Evolutionary conservation across 768 basidiomycete species (phyloP).

Genomic region (Calocera viscosa): DNA sequence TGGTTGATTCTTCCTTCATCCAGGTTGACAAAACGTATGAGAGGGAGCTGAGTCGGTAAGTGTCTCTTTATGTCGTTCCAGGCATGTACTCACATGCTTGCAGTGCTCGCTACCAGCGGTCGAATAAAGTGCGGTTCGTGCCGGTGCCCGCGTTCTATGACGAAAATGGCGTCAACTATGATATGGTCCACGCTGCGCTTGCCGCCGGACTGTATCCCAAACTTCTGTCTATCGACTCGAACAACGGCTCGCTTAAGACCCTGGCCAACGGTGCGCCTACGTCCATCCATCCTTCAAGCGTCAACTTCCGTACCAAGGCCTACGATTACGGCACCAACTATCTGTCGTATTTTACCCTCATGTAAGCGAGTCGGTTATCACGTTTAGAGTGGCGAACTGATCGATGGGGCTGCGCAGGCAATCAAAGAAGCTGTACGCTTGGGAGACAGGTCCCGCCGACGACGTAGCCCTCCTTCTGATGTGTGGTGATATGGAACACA

Average conservation of each 20-base stretch:
- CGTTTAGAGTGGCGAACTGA: not conserved
- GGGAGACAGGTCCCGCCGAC: conserved; percentile 86
- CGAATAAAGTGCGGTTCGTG: conserved; percentile 60
- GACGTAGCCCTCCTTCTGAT: conserved; percentile 68
- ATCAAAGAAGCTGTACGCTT: conserved; percentile 82
- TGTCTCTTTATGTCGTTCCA: conserved; percentile 9
- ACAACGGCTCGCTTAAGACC: conserved; percentile 55
- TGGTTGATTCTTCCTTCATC: conserved; percentile 81
- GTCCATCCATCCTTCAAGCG: conserved; percentile 79
- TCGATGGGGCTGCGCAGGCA: conserved; percentile 48
- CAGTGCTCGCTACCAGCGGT: conserved; percentile 62
- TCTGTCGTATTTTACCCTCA: conserved; percentile 76
- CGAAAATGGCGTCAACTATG: conserved; percentile 43
- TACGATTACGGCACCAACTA: conserved; percentile 62
- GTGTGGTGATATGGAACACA: conserved; percentile 85
- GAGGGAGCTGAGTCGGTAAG: conserved; percentile 55
- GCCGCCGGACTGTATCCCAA: conserved; percentile 85
- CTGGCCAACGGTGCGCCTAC: conserved; percentile 68
- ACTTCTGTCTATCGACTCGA: conserved; percentile 56
- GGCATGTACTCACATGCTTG: conserved; percentile 9
- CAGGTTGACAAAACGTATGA: conserved; percentile 50
- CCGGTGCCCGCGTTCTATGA: conserved; percentile 58
- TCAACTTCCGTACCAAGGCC: conserved; percentile 65
- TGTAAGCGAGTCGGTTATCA: conserved; percentile 35
- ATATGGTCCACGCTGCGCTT: conserved; percentile 67